Percentiles rank a stretch among this genome's conserved stretches.
These are phyloP conservation scores for thale cress (Arabidopsis thaliana) DNA, from an alignment of 345 rosid genomes.

Conservation along the genomic window DNA sequence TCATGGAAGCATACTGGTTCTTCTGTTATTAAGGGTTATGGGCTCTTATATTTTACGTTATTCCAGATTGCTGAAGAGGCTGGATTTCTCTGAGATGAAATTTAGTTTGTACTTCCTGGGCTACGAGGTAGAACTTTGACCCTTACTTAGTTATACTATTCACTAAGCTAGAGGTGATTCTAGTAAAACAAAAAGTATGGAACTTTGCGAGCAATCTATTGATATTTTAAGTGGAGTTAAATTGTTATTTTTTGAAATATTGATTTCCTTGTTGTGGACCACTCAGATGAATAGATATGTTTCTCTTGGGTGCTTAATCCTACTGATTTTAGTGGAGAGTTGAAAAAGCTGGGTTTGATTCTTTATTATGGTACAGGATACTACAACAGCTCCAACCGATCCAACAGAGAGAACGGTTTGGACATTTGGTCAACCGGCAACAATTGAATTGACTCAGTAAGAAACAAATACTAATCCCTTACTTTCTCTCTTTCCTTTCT, in stretches of 20 bases:
- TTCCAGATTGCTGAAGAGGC: conserved; percentile 79
- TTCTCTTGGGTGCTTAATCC: neutral
- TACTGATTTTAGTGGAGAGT: neutral
- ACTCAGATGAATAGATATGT: neutral
- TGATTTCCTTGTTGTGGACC: neutral
- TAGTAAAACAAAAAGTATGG: neutral
- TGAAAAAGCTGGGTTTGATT: conserved; percentile 8
- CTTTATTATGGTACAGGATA: conserved; percentile 53
- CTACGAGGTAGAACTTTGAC: conserved; percentile 67
- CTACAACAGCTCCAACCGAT: conserved; percentile 70
- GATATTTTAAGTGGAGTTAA: neutral
- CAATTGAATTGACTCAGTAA: conserved; percentile 93
- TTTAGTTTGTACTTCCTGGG: conserved; percentile 90
- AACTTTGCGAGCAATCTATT: conserved; percentile 2
- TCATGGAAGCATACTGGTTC: neutral
- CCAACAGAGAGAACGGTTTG: conserved; percentile 84
- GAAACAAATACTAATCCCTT: conserved; percentile 28
- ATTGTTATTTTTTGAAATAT: neutral
- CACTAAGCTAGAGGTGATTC: conserved; percentile 15
- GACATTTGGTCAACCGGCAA: conserved; percentile 79
- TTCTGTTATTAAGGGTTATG: conserved; percentile 24
- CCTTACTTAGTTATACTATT: conserved; percentile 2
- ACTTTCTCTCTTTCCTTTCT: neutral
- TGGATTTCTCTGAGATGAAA: conserved; percentile 91
- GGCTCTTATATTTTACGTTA: neutral